Conservation (phyloP, 805 yeast species). For the Yarrowia hollandica region DNA sequence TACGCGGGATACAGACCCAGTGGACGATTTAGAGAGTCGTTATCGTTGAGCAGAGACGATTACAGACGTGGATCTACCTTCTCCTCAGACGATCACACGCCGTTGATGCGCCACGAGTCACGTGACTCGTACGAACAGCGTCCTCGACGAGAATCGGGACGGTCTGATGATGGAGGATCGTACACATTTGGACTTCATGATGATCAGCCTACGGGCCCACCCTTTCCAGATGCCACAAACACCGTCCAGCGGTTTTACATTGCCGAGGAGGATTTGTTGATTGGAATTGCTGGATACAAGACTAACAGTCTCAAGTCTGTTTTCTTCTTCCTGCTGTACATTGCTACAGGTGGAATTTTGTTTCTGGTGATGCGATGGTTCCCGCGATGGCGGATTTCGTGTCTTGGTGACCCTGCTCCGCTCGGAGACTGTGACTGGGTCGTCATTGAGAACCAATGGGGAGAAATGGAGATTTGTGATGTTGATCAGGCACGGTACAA, state of each 20-base stretch:
- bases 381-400: conserved; percentile 67
- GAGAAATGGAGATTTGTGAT: conserved; percentile 66
- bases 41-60: conserved; percentile 31
- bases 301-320: conserved; percentile 51
- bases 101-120: conserved; percentile 15
- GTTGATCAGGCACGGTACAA: conserved; percentile 65
- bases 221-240: conserved; percentile 19
- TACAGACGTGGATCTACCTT: conserved; percentile 17
- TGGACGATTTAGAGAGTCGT: conserved; percentile 19
- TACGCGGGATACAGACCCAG: conserved; percentile 36
- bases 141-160: conserved; percentile 26
- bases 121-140: conserved; percentile 15
- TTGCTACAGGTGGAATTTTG: conserved; percentile 66
- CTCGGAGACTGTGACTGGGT: conserved; percentile 89
- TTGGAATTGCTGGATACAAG: conserved; percentile 89
- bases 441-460: conserved; percentile 90
- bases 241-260: conserved; percentile 75
- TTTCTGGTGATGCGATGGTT: conserved; percentile 81
- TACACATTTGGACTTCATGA: conserved; percentile 20
- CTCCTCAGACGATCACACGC: conserved; percentile 9
- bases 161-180: conserved; percentile 28
- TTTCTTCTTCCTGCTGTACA: conserved; percentile 56
- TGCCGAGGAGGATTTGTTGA: conserved; percentile 92
- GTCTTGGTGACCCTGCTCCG: conserved; percentile 65
- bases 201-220: conserved; percentile 1